A percentile compares a stretch with the other conserved stretches of the same genome.
Conservation (phyloP, 1,284 basidiomycete genomes). For the Cutaneotrichosporon sp. region DNA sequence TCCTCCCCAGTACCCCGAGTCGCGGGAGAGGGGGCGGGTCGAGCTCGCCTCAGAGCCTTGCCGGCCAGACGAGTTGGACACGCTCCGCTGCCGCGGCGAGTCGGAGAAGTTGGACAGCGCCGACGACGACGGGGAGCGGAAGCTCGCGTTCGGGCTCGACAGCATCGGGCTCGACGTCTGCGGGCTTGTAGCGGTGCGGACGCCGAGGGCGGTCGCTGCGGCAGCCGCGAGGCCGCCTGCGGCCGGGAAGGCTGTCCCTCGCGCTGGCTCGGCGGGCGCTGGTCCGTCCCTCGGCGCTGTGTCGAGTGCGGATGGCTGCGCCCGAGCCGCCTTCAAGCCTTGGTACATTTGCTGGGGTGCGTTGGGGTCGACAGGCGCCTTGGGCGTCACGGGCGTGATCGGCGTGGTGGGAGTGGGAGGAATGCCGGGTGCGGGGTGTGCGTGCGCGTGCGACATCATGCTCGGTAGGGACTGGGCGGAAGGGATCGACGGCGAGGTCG, state of each 20-base stretch:
- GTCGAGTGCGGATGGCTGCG: not conserved
- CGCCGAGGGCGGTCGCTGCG: not conserved
- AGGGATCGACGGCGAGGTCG: not conserved
- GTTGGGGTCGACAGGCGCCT: constrained; percentile 1
- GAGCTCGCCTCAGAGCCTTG: not conserved
- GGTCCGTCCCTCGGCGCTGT: not conserved
- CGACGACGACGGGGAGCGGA: not conserved
- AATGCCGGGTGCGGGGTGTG: not conserved
- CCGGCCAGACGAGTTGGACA: not conserved
- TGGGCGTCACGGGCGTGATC: constrained; percentile 6
- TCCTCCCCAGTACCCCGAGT: constrained; percentile 6
- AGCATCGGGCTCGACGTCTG: not conserved
- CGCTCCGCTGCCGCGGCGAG: not conserved
- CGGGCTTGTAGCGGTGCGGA: not conserved
- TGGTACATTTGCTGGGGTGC: not conserved
- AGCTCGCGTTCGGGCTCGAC: not conserved
- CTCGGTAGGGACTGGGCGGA: not conserved
- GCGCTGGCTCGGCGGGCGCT: not conserved
- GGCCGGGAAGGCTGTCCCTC: not conserved
- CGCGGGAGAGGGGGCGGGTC: constrained; percentile 1
- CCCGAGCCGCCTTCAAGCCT: not conserved
- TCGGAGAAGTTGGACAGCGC: not conserved
- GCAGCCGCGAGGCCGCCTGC: not conserved
- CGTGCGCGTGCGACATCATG: not conserved
- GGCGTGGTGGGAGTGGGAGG: constrained; percentile 3